Percentiles rank a stretch among this genome's conserved stretches.
Evolutionary conservation across 345 rosid genomes (phyloP).

Genomic region (Eutrema heterophyllum): DNA sequence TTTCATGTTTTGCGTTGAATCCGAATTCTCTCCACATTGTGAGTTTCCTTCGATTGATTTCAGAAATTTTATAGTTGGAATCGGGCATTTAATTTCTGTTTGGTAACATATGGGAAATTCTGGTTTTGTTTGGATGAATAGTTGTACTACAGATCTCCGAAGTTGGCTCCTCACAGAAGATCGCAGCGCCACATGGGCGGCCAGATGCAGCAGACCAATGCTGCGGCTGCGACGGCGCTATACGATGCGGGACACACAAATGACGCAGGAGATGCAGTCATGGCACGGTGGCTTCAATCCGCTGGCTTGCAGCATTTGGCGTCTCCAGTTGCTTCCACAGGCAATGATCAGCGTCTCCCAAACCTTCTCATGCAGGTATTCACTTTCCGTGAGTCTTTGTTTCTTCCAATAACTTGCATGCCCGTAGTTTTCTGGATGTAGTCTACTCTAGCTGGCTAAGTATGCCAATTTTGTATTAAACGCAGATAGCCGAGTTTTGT

Average conservation of each 20-base stretch:
- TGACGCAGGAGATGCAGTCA: slow-evolving; percentile 97
- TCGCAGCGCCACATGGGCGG: slow-evolving; percentile 99
- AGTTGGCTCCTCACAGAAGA: slow-evolving; percentile 99
- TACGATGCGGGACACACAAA: slow-evolving; percentile 62
- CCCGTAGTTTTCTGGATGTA: not conserved
- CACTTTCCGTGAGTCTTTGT: not conserved
- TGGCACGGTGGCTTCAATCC: slow-evolving; percentile 99
- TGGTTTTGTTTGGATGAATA: slow-evolving; percentile 38
- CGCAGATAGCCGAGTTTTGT: not conserved
- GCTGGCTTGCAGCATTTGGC: slow-evolving; percentile 99
- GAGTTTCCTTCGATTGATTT: slow-evolving; percentile 29
- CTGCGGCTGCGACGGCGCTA: slow-evolving; percentile 79
- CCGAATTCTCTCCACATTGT: slow-evolving; percentile 54
- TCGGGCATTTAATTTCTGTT: not conserved
- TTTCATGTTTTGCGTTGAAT: slow-evolving; percentile 57
- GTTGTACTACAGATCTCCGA: slow-evolving; percentile 61
- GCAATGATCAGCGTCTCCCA: slow-evolving; percentile 85
- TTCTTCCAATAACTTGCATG: slow-evolving; percentile 39
- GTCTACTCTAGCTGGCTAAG: not conserved
- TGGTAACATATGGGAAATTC: not conserved
- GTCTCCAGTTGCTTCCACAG: slow-evolving; percentile 82
- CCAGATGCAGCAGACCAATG: slow-evolving; percentile 96
- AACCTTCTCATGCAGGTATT: slow-evolving; percentile 89
- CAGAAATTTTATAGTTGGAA: not conserved
- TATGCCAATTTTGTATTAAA: not conserved